Evolutionary conservation across 75 land plant species (phyloP).

Genomic region (Chamaecyparis obtusa): DNA sequence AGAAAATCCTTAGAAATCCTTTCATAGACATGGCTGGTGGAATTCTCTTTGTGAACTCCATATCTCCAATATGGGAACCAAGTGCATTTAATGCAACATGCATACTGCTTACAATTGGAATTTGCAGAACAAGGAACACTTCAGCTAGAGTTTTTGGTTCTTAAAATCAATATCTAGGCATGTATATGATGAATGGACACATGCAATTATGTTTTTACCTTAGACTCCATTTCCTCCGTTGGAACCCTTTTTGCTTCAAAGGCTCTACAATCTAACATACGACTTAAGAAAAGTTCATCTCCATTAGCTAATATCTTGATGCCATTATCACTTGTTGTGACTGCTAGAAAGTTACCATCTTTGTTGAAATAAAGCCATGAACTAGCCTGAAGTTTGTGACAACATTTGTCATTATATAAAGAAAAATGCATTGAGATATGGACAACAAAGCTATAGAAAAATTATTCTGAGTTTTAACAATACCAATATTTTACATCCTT

Average conservation of each 20-base stretch:
- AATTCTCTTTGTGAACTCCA: slow-evolving; percentile 47
- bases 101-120: slow-evolving; percentile 46
- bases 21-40: slow-evolving; percentile 44
- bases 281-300: slow-evolving; percentile 29
- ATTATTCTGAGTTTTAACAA: background rate
- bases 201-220: slow-evolving; percentile 22
- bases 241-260: slow-evolving; percentile 41
- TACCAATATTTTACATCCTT: background rate
- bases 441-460: background rate
- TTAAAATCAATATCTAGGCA: slow-evolving; percentile 10
- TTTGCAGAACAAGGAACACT: slow-evolving; percentile 28
- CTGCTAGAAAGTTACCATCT: slow-evolving; percentile 40
- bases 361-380: slow-evolving; percentile 41
- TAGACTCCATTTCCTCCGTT: slow-evolving; percentile 30
- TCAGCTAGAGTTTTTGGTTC: background rate
- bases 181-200: background rate
- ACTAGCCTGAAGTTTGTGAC: slow-evolving; percentile 24
- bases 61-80: slow-evolving; percentile 22
- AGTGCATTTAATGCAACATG: slow-evolving; percentile 38
- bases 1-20: slow-evolving; percentile 25
- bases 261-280: slow-evolving; percentile 38
- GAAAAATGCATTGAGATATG: background rate
- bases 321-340: slow-evolving; percentile 40
- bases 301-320: slow-evolving; percentile 44
- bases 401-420: no score